Base-by-base conservation (phyloP, 2,329 filamentous ascomycete species). In the Xylaria sp. region DNA sequence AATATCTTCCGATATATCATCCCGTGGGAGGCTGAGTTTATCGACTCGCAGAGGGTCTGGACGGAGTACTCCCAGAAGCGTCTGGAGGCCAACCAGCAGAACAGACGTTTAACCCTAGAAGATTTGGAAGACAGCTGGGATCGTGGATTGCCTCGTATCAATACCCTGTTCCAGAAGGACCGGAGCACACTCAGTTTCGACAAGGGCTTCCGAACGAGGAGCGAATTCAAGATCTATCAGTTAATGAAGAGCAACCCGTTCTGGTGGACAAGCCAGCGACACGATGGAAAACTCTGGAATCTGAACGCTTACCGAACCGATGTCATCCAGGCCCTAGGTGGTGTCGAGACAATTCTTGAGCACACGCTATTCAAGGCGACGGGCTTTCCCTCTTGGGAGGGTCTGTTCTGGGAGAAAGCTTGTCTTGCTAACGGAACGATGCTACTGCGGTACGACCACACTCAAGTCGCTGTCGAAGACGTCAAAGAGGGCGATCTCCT, bases 1-100 rank as follows among this genome's bases (percentile, higher is more conserved):
- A 97, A 99, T 71, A 99, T 99, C 66, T 97, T 97, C 86, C 87
- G 94, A 56, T 99, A 99, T 75, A 97, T 99, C 70, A 96, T 97
- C 61, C 93, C 94, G 0, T 99, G 94, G 94, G 94, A 99, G 72
- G 91, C 93, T 1, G 94, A 99, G 71, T 99, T 99, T 74, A 96
- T 97, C 63, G 95, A 99, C 71, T 99, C 94, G 3, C 95, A 99
- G 72, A 88, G 95, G 64, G 94, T 99, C 1, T 99, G 94, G 94
- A 97, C 94, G 21, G 94, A 99, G 67, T 99, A 99, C 69, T 97
- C 93, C 0, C 94, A 99, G 76, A 99, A 99, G 79, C 88, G 94
- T 43, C 82, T 95, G 61, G 94, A 99, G 71, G 95, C 94, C 18
- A 96, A 97, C 68, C 93, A 97, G 66, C 94, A 99, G 72, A 99